phyloP scores from a whole-genome alignment of 345 rosid species.

The Dimocarpus longan region DNA sequence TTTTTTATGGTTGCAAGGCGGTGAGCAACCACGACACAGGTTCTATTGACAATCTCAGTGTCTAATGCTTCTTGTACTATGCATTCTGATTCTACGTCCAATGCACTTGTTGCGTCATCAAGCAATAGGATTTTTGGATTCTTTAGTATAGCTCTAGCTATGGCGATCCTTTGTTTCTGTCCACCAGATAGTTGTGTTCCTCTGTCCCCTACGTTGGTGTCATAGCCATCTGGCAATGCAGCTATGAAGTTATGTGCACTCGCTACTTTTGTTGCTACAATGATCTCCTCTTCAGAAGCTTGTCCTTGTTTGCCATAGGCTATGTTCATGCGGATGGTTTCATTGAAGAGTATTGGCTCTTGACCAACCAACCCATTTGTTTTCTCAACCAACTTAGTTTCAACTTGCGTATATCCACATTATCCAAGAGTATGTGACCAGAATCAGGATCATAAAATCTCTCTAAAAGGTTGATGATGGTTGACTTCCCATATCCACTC shows the following conservation, averaged over 20 bases:
- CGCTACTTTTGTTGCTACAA: slow-evolving; percentile 54
- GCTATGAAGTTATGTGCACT: slow-evolving; percentile 69
- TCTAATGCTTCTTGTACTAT: slow-evolving; percentile 69
- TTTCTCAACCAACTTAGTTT: slow-evolving; percentile 54
- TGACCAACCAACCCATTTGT: slow-evolving; percentile 69
- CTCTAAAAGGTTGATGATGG: slow-evolving; percentile 61
- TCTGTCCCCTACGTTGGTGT: slow-evolving; percentile 66
- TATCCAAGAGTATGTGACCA: slow-evolving; percentile 47
- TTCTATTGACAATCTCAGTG: slow-evolving; percentile 56
- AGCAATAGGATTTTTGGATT: slow-evolving; percentile 61
- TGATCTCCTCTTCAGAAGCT: slow-evolving; percentile 53
- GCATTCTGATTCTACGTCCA: slow-evolving; percentile 68
- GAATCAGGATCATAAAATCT: slow-evolving; percentile 76
- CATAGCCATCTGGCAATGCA: slow-evolving; percentile 62
- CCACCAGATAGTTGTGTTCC: slow-evolving; percentile 77
- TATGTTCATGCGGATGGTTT: slow-evolving; percentile 65
- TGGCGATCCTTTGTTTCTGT: slow-evolving; percentile 67
- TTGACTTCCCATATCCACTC: slow-evolving; percentile 77
- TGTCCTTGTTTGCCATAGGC: slow-evolving; percentile 59
- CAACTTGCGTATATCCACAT: slow-evolving; percentile 34
- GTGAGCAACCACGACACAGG: slow-evolving; percentile 63
- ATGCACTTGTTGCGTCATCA: slow-evolving; percentile 73
- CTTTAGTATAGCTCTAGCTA: slow-evolving; percentile 60
- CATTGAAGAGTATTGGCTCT: slow-evolving; percentile 78
- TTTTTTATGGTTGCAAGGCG: slow-evolving; percentile 51